These are phyloP conservation scores for Rickenella mellea DNA, from an alignment of 768 basidiomycete genomes.

Conservation along the genomic window DNA sequence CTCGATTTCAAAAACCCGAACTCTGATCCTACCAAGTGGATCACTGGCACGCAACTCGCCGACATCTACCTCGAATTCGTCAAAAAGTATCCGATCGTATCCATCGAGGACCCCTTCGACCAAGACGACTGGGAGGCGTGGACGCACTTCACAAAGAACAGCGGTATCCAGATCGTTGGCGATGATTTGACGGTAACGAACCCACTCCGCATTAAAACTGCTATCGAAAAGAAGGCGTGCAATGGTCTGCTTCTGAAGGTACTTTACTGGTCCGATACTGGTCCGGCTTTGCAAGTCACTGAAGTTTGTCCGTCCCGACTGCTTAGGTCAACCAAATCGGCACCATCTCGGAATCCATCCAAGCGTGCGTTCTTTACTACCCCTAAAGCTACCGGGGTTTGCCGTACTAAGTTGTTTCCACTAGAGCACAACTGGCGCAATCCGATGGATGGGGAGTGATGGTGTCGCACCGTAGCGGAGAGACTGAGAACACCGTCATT, in stretches of 20 bases:
- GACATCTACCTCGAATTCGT: slow-evolving; percentile 81
- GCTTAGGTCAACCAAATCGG: slow-evolving; percentile 93
- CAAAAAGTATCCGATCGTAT: slow-evolving; percentile 92
- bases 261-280: not conserved
- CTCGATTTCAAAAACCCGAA: slow-evolving; percentile 99
- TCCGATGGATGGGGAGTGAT: slow-evolving; percentile 98
- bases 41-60: slow-evolving; percentile 86
- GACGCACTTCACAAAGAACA: slow-evolving; percentile 77
- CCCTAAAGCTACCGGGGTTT: not conserved
- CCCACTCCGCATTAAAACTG: slow-evolving; percentile 93
- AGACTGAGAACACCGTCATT: slow-evolving; percentile 96
- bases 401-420: not conserved
- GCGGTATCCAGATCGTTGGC: slow-evolving; percentile 84
- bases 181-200: slow-evolving; percentile 99
- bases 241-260: slow-evolving; percentile 95
- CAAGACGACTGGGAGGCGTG: slow-evolving; percentile 99
- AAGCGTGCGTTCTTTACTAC: slow-evolving; percentile 61
- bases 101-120: slow-evolving; percentile 97
- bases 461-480: slow-evolving; percentile 98
- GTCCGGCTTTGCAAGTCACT: not conserved
- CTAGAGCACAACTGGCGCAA: slow-evolving; percentile 88
- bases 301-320: not conserved
- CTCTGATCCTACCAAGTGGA: slow-evolving; percentile 95
- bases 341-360: slow-evolving; percentile 97
- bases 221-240: slow-evolving; percentile 99